These are phyloP conservation scores for Wickerhamomyces sydowiorum DNA, from an alignment of 805 yeast species.

Conservation along the genomic window DNA sequence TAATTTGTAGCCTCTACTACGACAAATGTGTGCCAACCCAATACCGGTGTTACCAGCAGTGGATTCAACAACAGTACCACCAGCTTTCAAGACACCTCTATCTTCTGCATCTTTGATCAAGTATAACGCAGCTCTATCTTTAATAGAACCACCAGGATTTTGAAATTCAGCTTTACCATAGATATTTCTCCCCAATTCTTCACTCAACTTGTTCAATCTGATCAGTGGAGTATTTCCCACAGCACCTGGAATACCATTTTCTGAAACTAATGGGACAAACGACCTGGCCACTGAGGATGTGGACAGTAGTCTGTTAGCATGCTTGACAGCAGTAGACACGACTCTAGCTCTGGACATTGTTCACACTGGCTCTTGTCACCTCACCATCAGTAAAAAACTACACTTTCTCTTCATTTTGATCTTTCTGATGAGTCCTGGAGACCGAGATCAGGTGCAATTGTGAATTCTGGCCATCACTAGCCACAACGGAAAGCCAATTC, in stretches of 20 bases:
- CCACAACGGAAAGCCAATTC: not conserved
- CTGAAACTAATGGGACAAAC: constrained; percentile 51
- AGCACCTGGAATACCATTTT: constrained; percentile 70
- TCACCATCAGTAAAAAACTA: too few relatives aligned
- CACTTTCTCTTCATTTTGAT: too few relatives aligned
- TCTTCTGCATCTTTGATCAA: constrained; percentile 75
- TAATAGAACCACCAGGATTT: constrained; percentile 93
- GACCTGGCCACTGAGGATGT: not conserved
- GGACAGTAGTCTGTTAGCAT: not conserved
- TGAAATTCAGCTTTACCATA: constrained; percentile 89
- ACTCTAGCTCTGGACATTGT: not conserved
- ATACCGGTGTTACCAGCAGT: constrained; percentile 97
- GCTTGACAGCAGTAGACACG: not conserved
- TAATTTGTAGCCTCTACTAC: constrained; percentile 79
- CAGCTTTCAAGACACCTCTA: constrained; percentile 56
- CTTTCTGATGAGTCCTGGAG: too few relatives aligned
- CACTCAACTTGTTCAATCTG: constrained; percentile 49
- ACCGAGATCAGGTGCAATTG: not conserved
- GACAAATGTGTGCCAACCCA: constrained; percentile 77
- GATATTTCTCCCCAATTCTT: constrained; percentile 61
- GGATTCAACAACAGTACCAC: constrained; percentile 88
- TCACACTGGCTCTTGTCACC: too few relatives aligned
- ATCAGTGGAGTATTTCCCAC: constrained; percentile 92
- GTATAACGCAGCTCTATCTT: constrained; percentile 83
- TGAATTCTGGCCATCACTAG: not conserved